Evolutionary conservation across 1,139 yeast genomes (phyloP), one percentile per base, ranked within the genome.

Genomic region (Meyerozyma smithsonii): DNA sequence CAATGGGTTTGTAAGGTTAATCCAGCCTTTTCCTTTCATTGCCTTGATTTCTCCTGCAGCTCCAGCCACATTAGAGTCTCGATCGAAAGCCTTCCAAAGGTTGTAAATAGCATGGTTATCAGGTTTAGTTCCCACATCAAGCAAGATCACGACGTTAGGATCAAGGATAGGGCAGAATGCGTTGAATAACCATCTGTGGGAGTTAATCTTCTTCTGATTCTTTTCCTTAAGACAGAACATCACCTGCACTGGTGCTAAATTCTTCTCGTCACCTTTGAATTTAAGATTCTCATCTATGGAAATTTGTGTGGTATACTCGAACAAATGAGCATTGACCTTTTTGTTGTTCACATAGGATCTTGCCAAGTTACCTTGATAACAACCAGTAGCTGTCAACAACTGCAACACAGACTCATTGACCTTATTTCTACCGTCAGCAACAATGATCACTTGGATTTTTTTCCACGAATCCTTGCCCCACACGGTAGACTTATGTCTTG

Each of bases 381-480:
- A 86, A 50, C 98, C 98, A 63, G 94, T 81, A 0, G 97, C 95
- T 0, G 96, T 88, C 40, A 92, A 69, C 37, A 85, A 77, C 58
- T 89, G 95, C 39, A 90, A 65, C 2, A 90, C 92, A 15, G 94
- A 82, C 21, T 84, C 85, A 51, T 81, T 75, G 36, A 90, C 83
- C 56, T 88, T 89, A 43, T 85, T 79, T 64, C 98, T 80, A 51
- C 98, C 98, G 65, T 92, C 98, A 35, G 96, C 81, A 24, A 90
- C 87, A 52, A 92, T 83, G 38, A 86, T 70, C 8, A 92, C 96
- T 43, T 90, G 96, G 24, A 90, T 81, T 60, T 89, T 90, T 57
- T 92, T 88, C 98, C 98, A 92, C 18, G 95, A 86, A 46, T 89
- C 94, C 49, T 81, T 81, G 6, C 97, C 97, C 98, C 98, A 92